phyloP scores from a whole-genome alignment of 2,329 filamentous ascomycete genomes.

The Thielaviopsis cerberus region DNA sequence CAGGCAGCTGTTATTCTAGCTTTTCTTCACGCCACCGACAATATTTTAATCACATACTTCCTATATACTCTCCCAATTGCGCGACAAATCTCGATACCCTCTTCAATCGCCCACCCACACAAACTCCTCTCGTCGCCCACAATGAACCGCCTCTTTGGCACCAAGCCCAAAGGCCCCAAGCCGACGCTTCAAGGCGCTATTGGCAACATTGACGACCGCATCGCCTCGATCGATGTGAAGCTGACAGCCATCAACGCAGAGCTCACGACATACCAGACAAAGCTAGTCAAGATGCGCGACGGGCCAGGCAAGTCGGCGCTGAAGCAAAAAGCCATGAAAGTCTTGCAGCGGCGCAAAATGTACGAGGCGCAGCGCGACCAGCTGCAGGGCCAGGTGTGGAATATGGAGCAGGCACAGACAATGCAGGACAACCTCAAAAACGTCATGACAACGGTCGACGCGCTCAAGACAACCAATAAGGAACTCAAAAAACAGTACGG shows the following conservation, averaged over 20 bases:
- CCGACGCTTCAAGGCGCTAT: constrained; percentile 74
- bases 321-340: constrained; percentile 84
- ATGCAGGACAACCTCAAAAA: constrained; percentile 99
- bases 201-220: constrained; percentile 62
- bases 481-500: constrained; percentile 84
- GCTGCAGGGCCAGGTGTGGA: constrained; percentile 86
- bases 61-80: no score
- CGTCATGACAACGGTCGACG: constrained; percentile 94
- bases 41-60: background rate
- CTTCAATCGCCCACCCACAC: background rate
- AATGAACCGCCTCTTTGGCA: constrained; percentile 96
- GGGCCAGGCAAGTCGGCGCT: constrained; percentile 84
- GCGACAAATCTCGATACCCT: no score
- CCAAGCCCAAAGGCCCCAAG: constrained; percentile 72
- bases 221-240: constrained; percentile 83
- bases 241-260: constrained; percentile 83
- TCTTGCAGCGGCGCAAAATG: constrained; percentile 80
- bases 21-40: background rate
- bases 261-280: constrained; percentile 69
- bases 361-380: constrained; percentile 91
- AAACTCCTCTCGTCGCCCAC: constrained; percentile 9
- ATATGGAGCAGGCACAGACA: constrained; percentile 95
- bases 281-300: constrained; percentile 82
- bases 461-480: constrained; percentile 93
- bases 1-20: background rate